A percentile compares a stretch with the other conserved stretches of the same genome.
These are phyloP conservation scores for Schizothecium vesticola DNA, from an alignment of 495 filamentous ascomycete species.

Conservation along the genomic window DNA sequence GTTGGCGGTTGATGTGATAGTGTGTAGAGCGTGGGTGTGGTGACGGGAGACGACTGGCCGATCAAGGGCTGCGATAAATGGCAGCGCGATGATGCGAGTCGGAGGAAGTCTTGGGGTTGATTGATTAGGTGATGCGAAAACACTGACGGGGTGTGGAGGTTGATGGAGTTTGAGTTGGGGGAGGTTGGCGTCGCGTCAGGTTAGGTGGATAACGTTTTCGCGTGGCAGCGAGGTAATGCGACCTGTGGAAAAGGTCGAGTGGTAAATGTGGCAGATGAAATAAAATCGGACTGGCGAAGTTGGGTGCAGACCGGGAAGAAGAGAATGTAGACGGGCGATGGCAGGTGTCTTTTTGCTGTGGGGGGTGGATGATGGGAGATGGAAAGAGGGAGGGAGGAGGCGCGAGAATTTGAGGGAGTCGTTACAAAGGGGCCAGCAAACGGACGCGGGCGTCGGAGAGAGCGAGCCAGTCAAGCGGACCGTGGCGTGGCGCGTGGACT, in stretches of 20 bases:
- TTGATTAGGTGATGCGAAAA: slow-evolving; percentile 13
- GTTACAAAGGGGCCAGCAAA: slow-evolving; percentile 20
- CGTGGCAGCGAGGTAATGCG: slow-evolving; percentile 1
- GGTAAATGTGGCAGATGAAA: slow-evolving; percentile 13
- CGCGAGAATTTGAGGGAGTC: slow-evolving; percentile 25
- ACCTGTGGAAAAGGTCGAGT: not conserved
- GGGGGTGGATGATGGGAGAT: slow-evolving; percentile 16
- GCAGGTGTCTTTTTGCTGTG: slow-evolving; percentile 14
- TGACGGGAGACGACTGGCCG: not conserved
- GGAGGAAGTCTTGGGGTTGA: not conserved
- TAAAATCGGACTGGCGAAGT: slow-evolving; percentile 36
- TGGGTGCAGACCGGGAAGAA: slow-evolving; percentile 37
- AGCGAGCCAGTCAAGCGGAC: slow-evolving; percentile 11
- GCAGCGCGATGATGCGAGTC: slow-evolving; percentile 7
- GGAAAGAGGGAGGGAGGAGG: slow-evolving; percentile 16
- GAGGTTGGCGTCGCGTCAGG: slow-evolving; percentile 4
- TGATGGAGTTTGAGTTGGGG: not conserved
- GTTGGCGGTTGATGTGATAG: slow-evolving; percentile 32
- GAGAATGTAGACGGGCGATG: slow-evolving; percentile 20
- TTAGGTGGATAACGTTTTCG: not conserved
- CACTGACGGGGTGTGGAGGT: not conserved
- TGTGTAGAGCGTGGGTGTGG: slow-evolving; percentile 1
- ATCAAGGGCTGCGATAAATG: slow-evolving; percentile 3
- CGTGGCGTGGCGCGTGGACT: slow-evolving; percentile 5
- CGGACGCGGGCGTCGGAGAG: slow-evolving; percentile 19